phyloP scores from a whole-genome alignment of 345 rosid species.

The Linum tenue region DNA sequence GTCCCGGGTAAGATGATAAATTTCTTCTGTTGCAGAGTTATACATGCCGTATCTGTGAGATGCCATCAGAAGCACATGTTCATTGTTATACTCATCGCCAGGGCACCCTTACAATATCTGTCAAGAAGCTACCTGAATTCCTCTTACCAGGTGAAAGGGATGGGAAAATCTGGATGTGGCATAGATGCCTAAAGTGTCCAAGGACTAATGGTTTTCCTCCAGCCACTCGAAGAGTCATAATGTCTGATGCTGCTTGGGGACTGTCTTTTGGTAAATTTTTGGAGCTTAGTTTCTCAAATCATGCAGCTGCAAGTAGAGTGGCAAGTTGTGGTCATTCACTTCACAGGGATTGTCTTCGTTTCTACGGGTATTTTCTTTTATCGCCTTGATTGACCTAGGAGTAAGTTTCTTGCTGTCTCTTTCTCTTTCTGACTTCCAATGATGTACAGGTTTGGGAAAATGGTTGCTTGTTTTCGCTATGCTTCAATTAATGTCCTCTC shows the following conservation, averaged over 20 bases:
- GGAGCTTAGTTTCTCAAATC: conserved; percentile 5
- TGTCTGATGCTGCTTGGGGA: conserved; percentile 99
- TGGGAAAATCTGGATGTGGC: conserved; percentile 99
- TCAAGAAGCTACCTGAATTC: conserved; percentile 65
- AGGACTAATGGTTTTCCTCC: conserved; percentile 76
- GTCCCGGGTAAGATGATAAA: background rate
- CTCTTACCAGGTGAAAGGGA: conserved; percentile 80
- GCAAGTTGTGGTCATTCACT: conserved; percentile 98
- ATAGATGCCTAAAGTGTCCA: conserved; percentile 88
- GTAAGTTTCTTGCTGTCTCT: background rate
- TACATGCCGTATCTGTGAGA: conserved; percentile 68
- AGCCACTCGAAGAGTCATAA: conserved; percentile 79
- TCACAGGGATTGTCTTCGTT: conserved; percentile 98
- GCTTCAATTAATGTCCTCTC: conserved; percentile 9
- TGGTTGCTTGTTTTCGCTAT: conserved; percentile 10
- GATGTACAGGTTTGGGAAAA: conserved; percentile 1
- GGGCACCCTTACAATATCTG: conserved; percentile 95
- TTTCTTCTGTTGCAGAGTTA: conserved; percentile 39
- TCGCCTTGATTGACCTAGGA: conserved; percentile 3
- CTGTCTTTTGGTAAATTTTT: conserved; percentile 38
- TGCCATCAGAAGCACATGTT: conserved; percentile 97
- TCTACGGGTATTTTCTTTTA: conserved; percentile 60
- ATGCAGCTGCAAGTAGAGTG: conserved; percentile 25
- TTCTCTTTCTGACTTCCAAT: background rate
- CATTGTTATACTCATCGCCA: conserved; percentile 96